Base-by-base conservation (phyloP, 2,329 filamentous ascomycete genomes). In the Trichoderma lentiforme region DNA sequence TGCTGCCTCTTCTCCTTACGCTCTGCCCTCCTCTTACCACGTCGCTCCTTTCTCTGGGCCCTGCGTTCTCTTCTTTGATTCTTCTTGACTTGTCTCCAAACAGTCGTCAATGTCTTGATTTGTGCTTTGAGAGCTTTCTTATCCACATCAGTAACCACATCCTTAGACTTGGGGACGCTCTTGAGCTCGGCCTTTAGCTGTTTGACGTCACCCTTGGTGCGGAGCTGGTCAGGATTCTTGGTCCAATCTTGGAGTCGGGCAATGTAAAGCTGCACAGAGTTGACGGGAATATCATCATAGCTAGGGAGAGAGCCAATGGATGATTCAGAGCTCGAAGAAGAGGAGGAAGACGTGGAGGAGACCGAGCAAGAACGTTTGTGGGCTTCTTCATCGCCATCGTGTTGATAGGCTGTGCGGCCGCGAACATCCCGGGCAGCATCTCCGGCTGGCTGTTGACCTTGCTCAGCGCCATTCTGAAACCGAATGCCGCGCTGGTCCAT, bases 291-390 rank as follows among this genome's bases (percentile, higher is more conserved):
- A 56, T 86, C 83, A 71, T 88, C 85, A 75, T 85, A 86, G 68
- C 86, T 83, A 0, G 87, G 86, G 1, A 90, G 84, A 2, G 86
- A 88, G 43, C 84, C 87, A 69, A 89, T 79, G 2, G 85, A 86
- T 0, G 81, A 83, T 4, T 74, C 78, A 1, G 81, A 83, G 24
- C 77, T 79, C 8, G 79, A 79, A 1, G 81, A 82, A 0, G 80
- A 81, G 0, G 73, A 74, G 0, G 81, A 83, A 0, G 82, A 82
- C 0, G 75, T 74, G 0, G 79, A 82, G 15, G 76, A 82, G 11
- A 78, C 79, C 0, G 80, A 82, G 0, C 79, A 81, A 0, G 81
- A 83, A 4, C 74, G 78, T n/a, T 66, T 71, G 9, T 73, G 74
- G 21, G 76, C 75, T 2, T 76, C 73, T 9, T 70, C 57, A 12